Conservation (phyloP, 179 eudicot genomes). For the Carnegiea gigantea region DNA sequence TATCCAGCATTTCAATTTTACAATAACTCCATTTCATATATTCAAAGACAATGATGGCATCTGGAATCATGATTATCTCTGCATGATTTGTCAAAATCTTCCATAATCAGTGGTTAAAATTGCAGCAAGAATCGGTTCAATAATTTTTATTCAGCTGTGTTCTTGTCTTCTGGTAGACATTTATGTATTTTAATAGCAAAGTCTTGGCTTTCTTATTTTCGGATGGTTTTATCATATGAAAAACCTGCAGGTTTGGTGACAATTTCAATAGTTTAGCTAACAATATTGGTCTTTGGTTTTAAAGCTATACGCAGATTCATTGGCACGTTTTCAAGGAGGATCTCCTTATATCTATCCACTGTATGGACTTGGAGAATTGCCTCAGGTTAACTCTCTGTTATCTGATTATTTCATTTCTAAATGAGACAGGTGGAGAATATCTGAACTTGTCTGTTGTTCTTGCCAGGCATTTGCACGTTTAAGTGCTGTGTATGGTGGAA, state of each 20-base stretch:
- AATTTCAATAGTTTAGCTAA: slow-evolving; percentile 5
- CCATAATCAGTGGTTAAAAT: background rate
- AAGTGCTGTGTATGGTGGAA: slow-evolving; percentile 91
- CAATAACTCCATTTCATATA: too few relatives aligned
- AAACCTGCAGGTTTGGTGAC: background rate
- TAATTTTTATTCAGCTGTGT: too few relatives aligned
- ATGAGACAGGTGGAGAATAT: background rate
- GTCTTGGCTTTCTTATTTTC: background rate
- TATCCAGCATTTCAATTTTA: background rate
- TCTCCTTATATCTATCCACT: slow-evolving; percentile 85
- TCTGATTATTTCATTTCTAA: background rate
- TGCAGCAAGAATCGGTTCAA: background rate
- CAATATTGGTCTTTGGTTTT: slow-evolving; percentile 9
- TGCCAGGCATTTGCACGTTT: slow-evolving; percentile 83
- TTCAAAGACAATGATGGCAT: too few relatives aligned
- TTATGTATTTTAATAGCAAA: background rate
- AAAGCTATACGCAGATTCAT: slow-evolving; percentile 78
- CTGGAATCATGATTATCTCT: too few relatives aligned
- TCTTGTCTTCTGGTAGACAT: background rate
- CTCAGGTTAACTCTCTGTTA: slow-evolving; percentile 51
- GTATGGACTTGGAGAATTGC: slow-evolving; percentile 88
- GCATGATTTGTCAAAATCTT: too few relatives aligned
- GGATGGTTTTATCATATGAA: background rate
- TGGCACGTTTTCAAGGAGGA: slow-evolving; percentile 81
- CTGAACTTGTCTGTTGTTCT: slow-evolving; percentile 4